These are phyloP conservation scores for Hymenoscyphus occultus DNA, from an alignment of 2,329 filamentous ascomycete species.

Conservation along the genomic window DNA sequence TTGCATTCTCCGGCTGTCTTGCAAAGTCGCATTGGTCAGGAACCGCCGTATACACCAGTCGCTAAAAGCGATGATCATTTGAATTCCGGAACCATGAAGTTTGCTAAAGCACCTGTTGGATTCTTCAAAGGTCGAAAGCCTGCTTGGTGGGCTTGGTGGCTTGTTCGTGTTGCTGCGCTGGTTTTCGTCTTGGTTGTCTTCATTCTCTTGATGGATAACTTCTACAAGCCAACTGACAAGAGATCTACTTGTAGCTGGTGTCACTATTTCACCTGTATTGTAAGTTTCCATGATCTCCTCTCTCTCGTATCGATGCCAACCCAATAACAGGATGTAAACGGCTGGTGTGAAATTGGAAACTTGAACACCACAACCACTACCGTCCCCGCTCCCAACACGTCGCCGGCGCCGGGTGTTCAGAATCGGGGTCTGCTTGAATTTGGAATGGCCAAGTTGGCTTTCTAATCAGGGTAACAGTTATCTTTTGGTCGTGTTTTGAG, in stretches of 20 bases:
- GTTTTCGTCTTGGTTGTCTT: conserved; percentile 82
- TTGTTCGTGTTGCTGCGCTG: conserved; percentile 74
- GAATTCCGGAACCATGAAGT: conserved; percentile 37
- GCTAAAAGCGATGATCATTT: conserved; percentile 39
- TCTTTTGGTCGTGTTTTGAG: neutral
- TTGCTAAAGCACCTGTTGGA: conserved; percentile 61
- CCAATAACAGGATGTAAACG: conserved; percentile 54
- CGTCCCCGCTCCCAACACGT: neutral
- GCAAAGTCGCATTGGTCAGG: conserved; percentile 68
- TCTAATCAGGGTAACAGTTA: neutral
- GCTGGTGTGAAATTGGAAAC: conserved; percentile 58
- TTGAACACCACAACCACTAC: conserved; percentile 22
- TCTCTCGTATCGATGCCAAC: conserved; percentile 56
- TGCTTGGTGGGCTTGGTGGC: conserved; percentile 97
- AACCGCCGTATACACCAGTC: conserved; percentile 70
- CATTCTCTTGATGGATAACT: conserved; percentile 83
- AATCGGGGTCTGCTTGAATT: neutral
- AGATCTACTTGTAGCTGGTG: conserved; percentile 82
- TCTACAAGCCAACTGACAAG: conserved; percentile 64
- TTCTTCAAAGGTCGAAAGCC: conserved; percentile 94
- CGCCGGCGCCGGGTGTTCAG: no score
- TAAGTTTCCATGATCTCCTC: conserved; percentile 49
- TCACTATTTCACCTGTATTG: conserved; percentile 90
- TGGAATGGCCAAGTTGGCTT: neutral
- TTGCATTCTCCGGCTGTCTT: conserved; percentile 84